phyloP scores from a whole-genome alignment of 1,139 yeast genomes.

The Taiozyma sp. region DNA sequence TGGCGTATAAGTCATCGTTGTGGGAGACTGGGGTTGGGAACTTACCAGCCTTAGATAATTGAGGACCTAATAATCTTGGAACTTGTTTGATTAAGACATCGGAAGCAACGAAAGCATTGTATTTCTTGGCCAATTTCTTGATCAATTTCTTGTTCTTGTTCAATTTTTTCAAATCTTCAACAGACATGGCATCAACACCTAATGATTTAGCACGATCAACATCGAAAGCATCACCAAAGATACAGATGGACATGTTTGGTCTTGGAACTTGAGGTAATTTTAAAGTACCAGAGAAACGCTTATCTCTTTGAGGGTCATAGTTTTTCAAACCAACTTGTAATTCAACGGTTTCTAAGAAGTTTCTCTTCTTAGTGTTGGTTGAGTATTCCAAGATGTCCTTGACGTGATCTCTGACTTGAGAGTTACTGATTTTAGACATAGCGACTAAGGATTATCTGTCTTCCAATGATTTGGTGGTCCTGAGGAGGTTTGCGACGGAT shows the following conservation, averaged over 20 bases:
- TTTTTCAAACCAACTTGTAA: conserved; percentile 99
- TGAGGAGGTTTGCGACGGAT: conserved; percentile 34
- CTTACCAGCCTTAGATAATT: conserved; percentile 99
- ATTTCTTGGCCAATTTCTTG: conserved; percentile 99
- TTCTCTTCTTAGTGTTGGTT: conserved; percentile 97
- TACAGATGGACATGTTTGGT: conserved; percentile 99
- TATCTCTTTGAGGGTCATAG: conserved; percentile 99
- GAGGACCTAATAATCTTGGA: conserved; percentile 99
- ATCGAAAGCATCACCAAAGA: conserved; percentile 99
- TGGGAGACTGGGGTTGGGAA: conserved; percentile 99
- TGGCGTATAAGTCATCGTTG: conserved; percentile 94
- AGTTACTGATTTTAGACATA: conserved; percentile 91
- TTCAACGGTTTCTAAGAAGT: conserved; percentile 99
- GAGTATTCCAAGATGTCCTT: conserved; percentile 88
- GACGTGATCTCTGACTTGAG: conserved; percentile 97
- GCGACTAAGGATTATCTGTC: conserved; percentile 44
- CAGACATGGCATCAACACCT: conserved; percentile 99
- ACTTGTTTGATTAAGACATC: conserved; percentile 99
- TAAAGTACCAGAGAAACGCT: conserved; percentile 99
- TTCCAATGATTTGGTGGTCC: conserved; percentile 52
- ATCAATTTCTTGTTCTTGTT: conserved; percentile 99
- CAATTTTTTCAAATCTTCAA: conserved; percentile 99
- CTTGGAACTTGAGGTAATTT: conserved; percentile 99
- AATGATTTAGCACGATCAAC: conserved; percentile 99
- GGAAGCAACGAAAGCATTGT: conserved; percentile 99